Percentiles rank a stretch among this genome's conserved stretches.
Evolutionary conservation across 176 grass and related monocot species (phyloP).

Genomic region (Aechmea fasciata): DNA sequence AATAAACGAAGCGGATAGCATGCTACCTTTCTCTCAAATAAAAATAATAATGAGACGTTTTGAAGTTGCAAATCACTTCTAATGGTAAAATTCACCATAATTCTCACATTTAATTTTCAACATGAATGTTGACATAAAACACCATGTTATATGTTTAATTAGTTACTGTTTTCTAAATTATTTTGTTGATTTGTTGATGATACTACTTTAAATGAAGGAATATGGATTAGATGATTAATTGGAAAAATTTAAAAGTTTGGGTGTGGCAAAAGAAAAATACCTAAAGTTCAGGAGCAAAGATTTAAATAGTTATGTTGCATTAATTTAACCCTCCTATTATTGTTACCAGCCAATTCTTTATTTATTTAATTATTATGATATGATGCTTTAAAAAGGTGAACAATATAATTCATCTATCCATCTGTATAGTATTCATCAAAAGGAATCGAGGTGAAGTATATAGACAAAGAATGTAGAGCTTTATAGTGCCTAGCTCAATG

Average conservation of each 20-base stretch:
- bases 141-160: too few species aligned
- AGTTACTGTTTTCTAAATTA: too few species aligned
- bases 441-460: constrained; percentile 32
- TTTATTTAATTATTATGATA: not conserved
- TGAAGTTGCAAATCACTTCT: too few species aligned
- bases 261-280: not conserved
- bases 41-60: too few species aligned
- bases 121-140: too few species aligned
- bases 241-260: not conserved
- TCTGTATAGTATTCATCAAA: constrained; percentile 23
- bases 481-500: not conserved
- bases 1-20: too few species aligned
- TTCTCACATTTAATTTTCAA: too few species aligned
- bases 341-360: not conserved
- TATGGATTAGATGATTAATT: not conserved
- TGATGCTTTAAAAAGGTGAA: not conserved
- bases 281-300: not conserved
- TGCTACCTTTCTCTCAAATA: too few species aligned
- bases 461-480: not conserved
- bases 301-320: not conserved
- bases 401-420: constrained; percentile 11
- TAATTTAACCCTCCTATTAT: too few species aligned
- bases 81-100: too few species aligned
- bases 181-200: too few species aligned
- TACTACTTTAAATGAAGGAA: not conserved